Conservation (phyloP, 495 filamentous ascomycete species). For the Xylaria curta region DNA sequence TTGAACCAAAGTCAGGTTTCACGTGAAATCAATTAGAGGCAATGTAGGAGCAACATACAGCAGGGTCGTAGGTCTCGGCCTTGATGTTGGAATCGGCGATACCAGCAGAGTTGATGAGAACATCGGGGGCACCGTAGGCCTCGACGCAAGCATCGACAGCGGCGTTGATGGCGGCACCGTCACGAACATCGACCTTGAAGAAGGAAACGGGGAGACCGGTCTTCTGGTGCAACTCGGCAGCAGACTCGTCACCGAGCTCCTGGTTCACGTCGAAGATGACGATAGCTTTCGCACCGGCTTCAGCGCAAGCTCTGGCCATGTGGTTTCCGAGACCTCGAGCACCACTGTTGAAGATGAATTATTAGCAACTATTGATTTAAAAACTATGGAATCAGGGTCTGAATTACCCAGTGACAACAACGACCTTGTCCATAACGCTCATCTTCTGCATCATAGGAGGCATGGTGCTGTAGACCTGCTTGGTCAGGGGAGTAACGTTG, state of each 20-base stretch:
- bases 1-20: conserved; percentile 40
- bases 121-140: conserved; percentile 69
- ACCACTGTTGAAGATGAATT: conserved; percentile 55
- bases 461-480: conserved; percentile 53
- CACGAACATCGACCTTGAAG: conserved; percentile 79
- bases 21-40: neutral
- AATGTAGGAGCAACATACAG: conserved; percentile 33
- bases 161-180: conserved; percentile 65
- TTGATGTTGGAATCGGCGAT: conserved; percentile 73
- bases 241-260: conserved; percentile 71
- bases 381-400: neutral
- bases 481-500: conserved; percentile 51
- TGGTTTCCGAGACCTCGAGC: conserved; percentile 77
- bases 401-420: conserved; percentile 72
- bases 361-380: conserved; percentile 30
- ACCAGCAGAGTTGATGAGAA: conserved; percentile 83
- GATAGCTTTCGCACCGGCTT: conserved; percentile 74
- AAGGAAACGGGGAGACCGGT: conserved; percentile 74
- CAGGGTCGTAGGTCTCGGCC: conserved; percentile 61
- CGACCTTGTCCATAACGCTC: conserved; percentile 69
- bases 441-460: conserved; percentile 68
- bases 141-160: conserved; percentile 65
- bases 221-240: conserved; percentile 68
- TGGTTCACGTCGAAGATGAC: conserved; percentile 77
- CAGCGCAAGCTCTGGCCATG: conserved; percentile 77